Conservation (phyloP, 768 basidiomycete genomes). For the Tulasnella sp. region DNA sequence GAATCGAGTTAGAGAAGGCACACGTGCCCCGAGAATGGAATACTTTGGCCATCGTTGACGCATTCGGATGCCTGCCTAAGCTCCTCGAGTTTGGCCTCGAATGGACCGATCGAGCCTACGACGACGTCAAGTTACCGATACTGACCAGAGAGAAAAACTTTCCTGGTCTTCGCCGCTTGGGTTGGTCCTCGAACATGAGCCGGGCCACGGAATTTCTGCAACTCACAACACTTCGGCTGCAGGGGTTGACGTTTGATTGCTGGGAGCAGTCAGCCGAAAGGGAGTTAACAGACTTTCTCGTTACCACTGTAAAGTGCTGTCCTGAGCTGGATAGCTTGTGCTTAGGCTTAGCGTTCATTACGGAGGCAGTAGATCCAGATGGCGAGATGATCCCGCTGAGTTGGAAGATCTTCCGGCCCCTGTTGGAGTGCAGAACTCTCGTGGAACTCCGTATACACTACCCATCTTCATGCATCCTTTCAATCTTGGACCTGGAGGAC, state of each 20-base stretch:
- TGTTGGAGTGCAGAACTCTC: background rate
- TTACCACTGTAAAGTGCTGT: background rate
- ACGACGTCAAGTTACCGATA: background rate
- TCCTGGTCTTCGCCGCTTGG: background rate
- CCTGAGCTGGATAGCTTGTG: background rate
- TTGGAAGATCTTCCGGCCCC: background rate
- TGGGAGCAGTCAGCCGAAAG: background rate
- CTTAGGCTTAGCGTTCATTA: background rate
- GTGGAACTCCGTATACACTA: background rate
- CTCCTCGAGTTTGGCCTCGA: background rate
- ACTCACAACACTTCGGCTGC: background rate
- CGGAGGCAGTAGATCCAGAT: background rate
- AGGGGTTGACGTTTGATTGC: background rate
- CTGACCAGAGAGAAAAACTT: background rate
- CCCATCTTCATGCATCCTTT: background rate
- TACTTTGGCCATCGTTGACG: background rate
- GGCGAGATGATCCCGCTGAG: too few relatives aligned
- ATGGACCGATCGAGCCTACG: background rate
- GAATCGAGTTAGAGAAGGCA: background rate
- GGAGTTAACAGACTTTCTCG: background rate
- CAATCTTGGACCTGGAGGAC: background rate
- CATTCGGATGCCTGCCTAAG: background rate
- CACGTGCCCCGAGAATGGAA: background rate
- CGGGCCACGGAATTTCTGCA: background rate
- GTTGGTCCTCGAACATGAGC: background rate